These are phyloP conservation scores for Ensete glaucum DNA, from an alignment of 176 grass and related monocot species.

Conservation along the genomic window DNA sequence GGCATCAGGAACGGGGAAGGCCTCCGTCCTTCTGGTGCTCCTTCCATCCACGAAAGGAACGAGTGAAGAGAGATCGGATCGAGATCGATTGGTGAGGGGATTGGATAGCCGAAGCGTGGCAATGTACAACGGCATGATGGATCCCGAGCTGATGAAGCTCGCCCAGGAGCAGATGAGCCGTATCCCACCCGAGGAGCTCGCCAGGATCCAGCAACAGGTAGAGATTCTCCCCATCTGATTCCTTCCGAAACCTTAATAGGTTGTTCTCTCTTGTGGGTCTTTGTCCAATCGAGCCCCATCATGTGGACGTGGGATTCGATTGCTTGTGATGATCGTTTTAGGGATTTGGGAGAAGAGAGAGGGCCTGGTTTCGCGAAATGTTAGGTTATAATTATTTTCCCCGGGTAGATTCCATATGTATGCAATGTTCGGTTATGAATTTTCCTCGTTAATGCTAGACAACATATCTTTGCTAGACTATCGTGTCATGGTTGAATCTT, in stretches of 20 bases:
- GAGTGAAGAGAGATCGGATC: constrained; percentile 2
- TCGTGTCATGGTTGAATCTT: not conserved
- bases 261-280: not conserved
- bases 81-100: not conserved
- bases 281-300: not conserved
- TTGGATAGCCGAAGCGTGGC: not conserved
- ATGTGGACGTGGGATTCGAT: not conserved
- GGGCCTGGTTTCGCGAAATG: not conserved
- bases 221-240: not conserved
- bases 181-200: constrained; percentile 75
- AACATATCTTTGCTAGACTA: no score
- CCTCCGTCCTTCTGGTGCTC: not conserved
- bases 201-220: constrained; percentile 94
- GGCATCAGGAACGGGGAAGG: not conserved
- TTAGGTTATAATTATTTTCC: no score
- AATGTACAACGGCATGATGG: constrained; percentile 71
- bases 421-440: not conserved
- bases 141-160: constrained; percentile 77
- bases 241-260: not conserved
- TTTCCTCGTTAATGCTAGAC: not conserved
- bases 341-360: not conserved
- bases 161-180: constrained; percentile 98
- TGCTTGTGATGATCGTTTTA: not conserved
- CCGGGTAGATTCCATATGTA: no score
- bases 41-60: not conserved